phyloP scores from a whole-genome alignment of 2,329 filamentous ascomycete species.

The Xylaria sp. region DNA sequence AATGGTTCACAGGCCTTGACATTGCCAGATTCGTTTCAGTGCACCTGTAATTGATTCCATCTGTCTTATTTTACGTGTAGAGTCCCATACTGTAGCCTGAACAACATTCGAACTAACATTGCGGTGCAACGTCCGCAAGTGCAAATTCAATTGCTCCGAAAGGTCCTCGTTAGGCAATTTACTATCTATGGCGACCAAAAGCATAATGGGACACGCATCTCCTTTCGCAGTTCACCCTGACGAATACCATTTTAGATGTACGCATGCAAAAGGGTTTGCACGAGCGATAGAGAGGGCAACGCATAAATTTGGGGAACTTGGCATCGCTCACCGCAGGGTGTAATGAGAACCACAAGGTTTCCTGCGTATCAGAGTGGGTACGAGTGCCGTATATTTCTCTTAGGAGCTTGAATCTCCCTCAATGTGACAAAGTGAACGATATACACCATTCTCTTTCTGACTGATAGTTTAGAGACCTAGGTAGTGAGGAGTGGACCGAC shows the following conservation, averaged over 20 bases:
- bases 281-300: too few species aligned
- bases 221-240: neutral
- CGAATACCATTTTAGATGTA: neutral
- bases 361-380: slow-evolving; percentile 42
- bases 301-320: neutral
- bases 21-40: neutral
- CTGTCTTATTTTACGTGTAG: too few species aligned
- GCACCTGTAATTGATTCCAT: neutral
- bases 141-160: neutral
- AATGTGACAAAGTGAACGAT: neutral
- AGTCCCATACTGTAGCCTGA: too few species aligned
- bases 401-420: neutral
- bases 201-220: neutral
- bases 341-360: neutral
- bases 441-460: neutral
- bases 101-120: neutral
- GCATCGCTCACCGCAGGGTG: neutral
- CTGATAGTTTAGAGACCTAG: neutral
- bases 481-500: neutral
- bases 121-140: neutral
- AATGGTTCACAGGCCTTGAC: neutral
- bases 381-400: slow-evolving; percentile 9
- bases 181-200: neutral
- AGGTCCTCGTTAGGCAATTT: neutral
- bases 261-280: neutral